Base-by-base conservation (phyloP, 805 yeast species). In the Starmera caribaea region DNA sequence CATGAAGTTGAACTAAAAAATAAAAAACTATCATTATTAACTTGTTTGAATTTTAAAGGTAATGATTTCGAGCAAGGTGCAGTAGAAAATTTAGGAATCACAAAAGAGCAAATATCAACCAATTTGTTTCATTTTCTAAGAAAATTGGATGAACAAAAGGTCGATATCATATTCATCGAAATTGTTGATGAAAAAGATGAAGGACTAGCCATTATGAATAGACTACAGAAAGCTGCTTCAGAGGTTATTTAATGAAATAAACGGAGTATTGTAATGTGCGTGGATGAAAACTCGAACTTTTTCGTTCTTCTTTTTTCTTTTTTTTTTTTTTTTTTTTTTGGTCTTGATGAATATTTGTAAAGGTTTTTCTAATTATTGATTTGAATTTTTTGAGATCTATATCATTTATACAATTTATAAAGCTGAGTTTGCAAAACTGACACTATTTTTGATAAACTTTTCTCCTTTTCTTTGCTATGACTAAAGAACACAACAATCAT, bases 181-280 rank as follows among this genome's bases (percentile, higher is more conserved):
- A 95, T 95, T 0, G 74, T 88, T 8, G 74, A 67, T 24, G 88
- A 83, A 46, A 62, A 66, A 1, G 71, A 81, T 39, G 92, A 88
- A 54, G 98, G 98, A 0, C 66, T 89, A 41, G 98, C 98, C 0
- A 81, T 92, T 30, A 90, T 92, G 96, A 92, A 92, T 57, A 65
- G 98, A 49, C 65, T 90, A 28, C 68, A 72, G 30, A 89, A 89
- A 57, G 97, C 97, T 4, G 94, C 97, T 0, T 61, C 73, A 6
- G 73, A 69, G 38, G 65, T 65, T 12, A 57, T 72, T 21, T 51
- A 45, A 45, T 24, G 8, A 11, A 27, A n/a, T n/a, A n/a, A n/a
- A n/a, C n/a, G n/a, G n/a, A n/a, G n/a, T n/a, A n/a, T n/a, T n/a
- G n/a, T n/a, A n/a, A n/a, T n/a, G n/a, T n/a, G n/a, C n/a, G n/a